Percentiles rank a stretch among this genome's conserved stretches.
These are phyloP conservation scores for Mrakia blollopis DNA, from an alignment of 768 basidiomycete genomes.

Conservation along the genomic window DNA sequence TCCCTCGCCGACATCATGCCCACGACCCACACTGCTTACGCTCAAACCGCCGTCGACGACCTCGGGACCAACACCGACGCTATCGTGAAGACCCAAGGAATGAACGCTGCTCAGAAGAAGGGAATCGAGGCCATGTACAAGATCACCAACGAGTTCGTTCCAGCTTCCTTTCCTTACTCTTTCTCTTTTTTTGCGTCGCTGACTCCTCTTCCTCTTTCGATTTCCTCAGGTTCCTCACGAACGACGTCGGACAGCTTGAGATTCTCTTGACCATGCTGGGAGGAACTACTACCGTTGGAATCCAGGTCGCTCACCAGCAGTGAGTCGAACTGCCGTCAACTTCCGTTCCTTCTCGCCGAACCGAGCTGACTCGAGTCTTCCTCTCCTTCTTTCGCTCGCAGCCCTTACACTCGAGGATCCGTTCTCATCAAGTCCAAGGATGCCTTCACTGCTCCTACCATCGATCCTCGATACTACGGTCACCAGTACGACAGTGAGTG, in stretches of 20 bases:
- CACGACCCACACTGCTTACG: conserved; percentile 10
- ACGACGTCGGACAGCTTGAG: conserved; percentile 36
- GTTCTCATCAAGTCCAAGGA: conserved; percentile 47
- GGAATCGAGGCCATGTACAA: conserved; percentile 30
- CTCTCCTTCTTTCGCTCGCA: neutral
- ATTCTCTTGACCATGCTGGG: conserved; percentile 43
- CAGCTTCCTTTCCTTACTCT: neutral
- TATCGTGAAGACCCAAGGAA: neutral
- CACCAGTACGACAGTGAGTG: conserved; percentile 27
- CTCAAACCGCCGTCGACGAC: conserved; percentile 25
- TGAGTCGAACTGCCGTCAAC: neutral
- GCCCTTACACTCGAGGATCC: conserved; percentile 50
- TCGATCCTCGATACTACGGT: conserved; percentile 62
- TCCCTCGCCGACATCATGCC: conserved; percentile 32
- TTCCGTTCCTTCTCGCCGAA: no score
- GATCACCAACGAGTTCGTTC: conserved; percentile 35
- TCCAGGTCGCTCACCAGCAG: conserved; percentile 66
- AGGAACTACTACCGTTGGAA: conserved; percentile 45
- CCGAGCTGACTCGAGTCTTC: neutral
- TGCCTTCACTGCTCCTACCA: conserved; percentile 57
- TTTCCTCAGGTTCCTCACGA: conserved; percentile 34
- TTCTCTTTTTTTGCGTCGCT: neutral
- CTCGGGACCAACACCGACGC: conserved; percentile 25
- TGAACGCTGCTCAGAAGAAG: conserved; percentile 22
- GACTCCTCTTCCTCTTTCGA: neutral